Conservation (phyloP, 2,329 filamentous ascomycete species). For the Sclerotinia spermophila region DNA sequence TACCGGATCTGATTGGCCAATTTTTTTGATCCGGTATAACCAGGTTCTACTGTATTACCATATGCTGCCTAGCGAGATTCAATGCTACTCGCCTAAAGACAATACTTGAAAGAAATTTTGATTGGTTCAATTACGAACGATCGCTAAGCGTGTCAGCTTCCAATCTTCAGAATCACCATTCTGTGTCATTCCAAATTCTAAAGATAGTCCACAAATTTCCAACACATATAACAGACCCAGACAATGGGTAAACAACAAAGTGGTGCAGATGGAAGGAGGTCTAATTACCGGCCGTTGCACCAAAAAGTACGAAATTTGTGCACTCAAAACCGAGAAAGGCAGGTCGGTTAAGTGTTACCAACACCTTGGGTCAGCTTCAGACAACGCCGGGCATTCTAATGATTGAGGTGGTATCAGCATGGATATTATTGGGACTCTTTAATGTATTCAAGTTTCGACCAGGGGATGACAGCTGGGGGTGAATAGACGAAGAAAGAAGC, state of each 20-base stretch:
- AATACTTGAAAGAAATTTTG: not conserved
- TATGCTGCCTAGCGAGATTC: not conserved
- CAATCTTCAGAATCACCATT: constrained; percentile 10
- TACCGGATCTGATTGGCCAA: no score
- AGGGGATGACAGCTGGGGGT: not conserved
- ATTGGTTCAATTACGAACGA: constrained; percentile 14
- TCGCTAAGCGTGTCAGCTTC: constrained; percentile 2
- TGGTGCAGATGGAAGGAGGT: constrained; percentile 1
- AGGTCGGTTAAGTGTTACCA: constrained; percentile 16
- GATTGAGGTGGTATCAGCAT: not conserved
- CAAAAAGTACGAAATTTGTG: not conserved
- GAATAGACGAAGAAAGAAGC: not conserved
- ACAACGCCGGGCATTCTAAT: not conserved
- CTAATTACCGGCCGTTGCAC: constrained; percentile 15
- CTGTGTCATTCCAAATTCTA: constrained; percentile 7
- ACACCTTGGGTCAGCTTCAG: constrained; percentile 14
- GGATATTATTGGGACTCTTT: not conserved
- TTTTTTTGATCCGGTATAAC: no score
- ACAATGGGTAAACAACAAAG: constrained; percentile 12
- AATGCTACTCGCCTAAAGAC: not conserved
- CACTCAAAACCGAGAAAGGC: not conserved
- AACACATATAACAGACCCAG: constrained; percentile 1
- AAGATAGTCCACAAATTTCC: constrained; percentile 4
- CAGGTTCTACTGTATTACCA: no score
- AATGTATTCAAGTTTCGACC: not conserved